Conservation (phyloP, 371 early-diverging fungal species). For the Mortierella sp. region DNA sequence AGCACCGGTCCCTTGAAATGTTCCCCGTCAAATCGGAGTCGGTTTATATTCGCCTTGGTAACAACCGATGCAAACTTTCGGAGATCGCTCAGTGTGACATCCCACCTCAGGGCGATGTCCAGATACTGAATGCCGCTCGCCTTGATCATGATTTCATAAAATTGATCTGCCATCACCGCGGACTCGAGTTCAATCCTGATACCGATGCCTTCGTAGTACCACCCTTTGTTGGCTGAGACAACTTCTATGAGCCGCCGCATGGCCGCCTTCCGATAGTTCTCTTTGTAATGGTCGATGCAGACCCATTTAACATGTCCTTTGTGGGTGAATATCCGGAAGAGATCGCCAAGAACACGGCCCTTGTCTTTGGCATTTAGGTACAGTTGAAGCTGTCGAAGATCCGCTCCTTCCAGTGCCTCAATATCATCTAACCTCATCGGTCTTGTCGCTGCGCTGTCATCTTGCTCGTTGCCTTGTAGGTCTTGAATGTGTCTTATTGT, state of each 20-base stretch:
- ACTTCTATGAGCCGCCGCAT: not conserved
- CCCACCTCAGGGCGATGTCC: not conserved
- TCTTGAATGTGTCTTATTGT: not conserved
- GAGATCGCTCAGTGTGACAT: not conserved
- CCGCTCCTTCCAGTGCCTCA: conserved; percentile 15
- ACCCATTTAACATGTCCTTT: conserved; percentile 22
- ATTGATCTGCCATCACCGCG: not conserved
- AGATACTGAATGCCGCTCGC: not conserved
- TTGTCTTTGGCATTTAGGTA: conserved; percentile 4
- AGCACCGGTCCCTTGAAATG: not conserved
- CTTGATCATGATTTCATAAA: not conserved
- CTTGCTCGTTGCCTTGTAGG: not conserved
- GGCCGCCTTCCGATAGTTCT: not conserved
- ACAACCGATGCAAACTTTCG: not conserved
- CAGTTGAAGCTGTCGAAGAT: conserved; percentile 9
- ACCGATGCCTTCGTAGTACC: not conserved
- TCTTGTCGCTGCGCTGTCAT: not conserved
- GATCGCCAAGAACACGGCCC: conserved; percentile 10
- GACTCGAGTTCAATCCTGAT: not conserved
- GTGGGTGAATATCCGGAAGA: conserved; percentile 6
- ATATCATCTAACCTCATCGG: not conserved
- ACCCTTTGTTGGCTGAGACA: not conserved
- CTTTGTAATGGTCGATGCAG: conserved; percentile 12
- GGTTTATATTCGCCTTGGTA: not conserved
- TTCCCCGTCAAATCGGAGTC: not conserved